These are phyloP conservation scores for Juglanconis oblonga DNA, from an alignment of 2,329 filamentous ascomycete species.

Conservation along the genomic window DNA sequence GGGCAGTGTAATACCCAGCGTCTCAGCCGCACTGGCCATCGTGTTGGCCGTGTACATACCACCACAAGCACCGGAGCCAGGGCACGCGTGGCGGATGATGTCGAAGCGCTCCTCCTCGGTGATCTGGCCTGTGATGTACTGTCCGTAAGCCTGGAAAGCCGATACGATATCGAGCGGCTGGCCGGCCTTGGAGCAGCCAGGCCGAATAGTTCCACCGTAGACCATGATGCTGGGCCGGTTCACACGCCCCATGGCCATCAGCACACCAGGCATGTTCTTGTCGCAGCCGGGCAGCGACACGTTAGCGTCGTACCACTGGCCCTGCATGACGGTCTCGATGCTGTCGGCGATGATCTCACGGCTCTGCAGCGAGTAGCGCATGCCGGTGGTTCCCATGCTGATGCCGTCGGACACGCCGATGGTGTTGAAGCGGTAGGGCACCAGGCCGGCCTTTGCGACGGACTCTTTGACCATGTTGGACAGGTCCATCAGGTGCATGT, in stretches of 20 bases:
- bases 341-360: constrained; percentile 96
- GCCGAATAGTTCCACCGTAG: constrained; percentile 91
- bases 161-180: constrained; percentile 89
- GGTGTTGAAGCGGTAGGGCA: constrained; percentile 98
- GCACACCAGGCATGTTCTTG: constrained; percentile 97
- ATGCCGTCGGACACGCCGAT: constrained; percentile 97
- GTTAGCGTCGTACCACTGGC: constrained; percentile 98
- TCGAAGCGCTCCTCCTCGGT: constrained; percentile 89
- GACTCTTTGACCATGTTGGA: constrained; percentile 69
- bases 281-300: constrained; percentile 96
- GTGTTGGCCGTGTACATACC: constrained; percentile 83
- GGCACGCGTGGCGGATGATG: constrained; percentile 89
- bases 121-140: constrained; percentile 90
- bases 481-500: constrained; percentile 95
- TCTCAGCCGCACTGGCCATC: constrained; percentile 72
- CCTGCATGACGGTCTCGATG: constrained; percentile 98
- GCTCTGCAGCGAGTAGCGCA: constrained; percentile 93
- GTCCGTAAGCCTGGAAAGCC: constrained; percentile 95
- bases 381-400: constrained; percentile 96
- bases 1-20: constrained; percentile 75
- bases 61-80: constrained; percentile 78
- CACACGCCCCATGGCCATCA: constrained; percentile 91
- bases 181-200: constrained; percentile 77
- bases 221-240: constrained; percentile 97
- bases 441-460: constrained; percentile 67